Conservation (phyloP, 257 asterid genomes). For the Cynanchum wilfordii region DNA sequence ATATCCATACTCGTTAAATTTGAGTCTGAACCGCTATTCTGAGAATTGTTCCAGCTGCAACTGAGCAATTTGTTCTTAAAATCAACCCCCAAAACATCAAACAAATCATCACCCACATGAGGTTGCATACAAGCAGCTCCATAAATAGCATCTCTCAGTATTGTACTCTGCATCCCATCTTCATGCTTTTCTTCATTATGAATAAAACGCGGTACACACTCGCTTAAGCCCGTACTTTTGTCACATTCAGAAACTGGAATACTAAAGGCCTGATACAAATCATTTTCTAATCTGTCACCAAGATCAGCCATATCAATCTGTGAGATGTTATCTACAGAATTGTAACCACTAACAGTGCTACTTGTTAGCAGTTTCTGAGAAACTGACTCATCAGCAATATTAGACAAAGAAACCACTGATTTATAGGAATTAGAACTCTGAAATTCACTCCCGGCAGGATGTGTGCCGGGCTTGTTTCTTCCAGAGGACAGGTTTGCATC, state of each 20-base stretch:
- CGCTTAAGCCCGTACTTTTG: slow-evolving; percentile 21
- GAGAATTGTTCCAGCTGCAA: slow-evolving; percentile 37
- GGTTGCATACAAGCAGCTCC: slow-evolving; percentile 33
- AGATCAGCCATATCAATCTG: slow-evolving; percentile 20
- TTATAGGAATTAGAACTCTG: slow-evolving; percentile 28
- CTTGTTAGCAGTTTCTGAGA: slow-evolving; percentile 23
- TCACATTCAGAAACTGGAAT: slow-evolving; percentile 23
- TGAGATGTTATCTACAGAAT: slow-evolving; percentile 22
- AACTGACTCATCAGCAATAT: slow-evolving; percentile 20
- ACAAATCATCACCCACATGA: slow-evolving; percentile 66
- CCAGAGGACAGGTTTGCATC: slow-evolving; percentile 25
- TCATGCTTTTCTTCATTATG: slow-evolving; percentile 30
- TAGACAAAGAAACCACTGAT: slow-evolving; percentile 26
- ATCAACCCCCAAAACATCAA: slow-evolving; percentile 80
- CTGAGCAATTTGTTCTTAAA: slow-evolving; percentile 55
- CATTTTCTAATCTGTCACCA: slow-evolving; percentile 24
- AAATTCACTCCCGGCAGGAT: slow-evolving; percentile 16
- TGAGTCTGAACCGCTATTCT: slow-evolving; percentile 29
- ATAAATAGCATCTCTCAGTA: slow-evolving; percentile 16
- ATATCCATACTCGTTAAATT: slow-evolving; percentile 25
- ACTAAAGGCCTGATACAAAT: slow-evolving; percentile 29
- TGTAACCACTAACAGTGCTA: slow-evolving; percentile 22
- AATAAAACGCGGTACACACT: slow-evolving; percentile 25
- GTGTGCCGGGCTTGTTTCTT: slow-evolving; percentile 21
- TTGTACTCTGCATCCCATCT: slow-evolving; percentile 22